Percentiles rank a stretch among this genome's conserved stretches.
phyloP scores from a whole-genome alignment of 2,329 filamentous ascomycete species.

The Fusarium albosuccineum region DNA sequence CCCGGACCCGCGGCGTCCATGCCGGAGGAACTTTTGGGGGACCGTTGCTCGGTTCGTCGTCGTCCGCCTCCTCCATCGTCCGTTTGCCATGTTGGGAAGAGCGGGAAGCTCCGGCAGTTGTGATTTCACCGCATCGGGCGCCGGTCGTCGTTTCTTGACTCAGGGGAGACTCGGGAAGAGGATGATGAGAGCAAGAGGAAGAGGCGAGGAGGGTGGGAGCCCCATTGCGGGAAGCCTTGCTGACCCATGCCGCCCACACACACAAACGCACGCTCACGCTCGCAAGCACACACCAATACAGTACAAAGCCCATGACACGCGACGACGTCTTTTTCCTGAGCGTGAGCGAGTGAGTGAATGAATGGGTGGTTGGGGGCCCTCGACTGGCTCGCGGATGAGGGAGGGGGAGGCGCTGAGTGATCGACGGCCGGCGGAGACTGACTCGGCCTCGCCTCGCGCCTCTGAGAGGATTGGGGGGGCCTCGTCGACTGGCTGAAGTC shows the following conservation, averaged over 20 bases:
- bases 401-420: conserved; percentile 30
- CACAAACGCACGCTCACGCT: background rate
- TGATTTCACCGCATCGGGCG: conserved; percentile 27
- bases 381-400: conserved; percentile 14
- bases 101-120: conserved; percentile 34
- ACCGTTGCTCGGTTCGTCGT: too few relatives aligned
- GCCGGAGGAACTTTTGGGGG: conserved; percentile 33
- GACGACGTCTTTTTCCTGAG: background rate
- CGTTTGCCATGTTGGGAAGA: background rate
- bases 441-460: conserved; percentile 32
- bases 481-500: conserved; percentile 7
- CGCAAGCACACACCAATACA: background rate
- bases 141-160: conserved; percentile 18
- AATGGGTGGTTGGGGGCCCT: conserved; percentile 15
- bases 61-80: background rate
- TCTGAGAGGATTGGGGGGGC: conserved; percentile 14
- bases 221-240: conserved; percentile 7
- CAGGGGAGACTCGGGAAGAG: conserved; percentile 17
- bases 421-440: conserved; percentile 27
- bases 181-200: too few relatives aligned
- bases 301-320: background rate
- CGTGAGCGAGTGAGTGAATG: background rate
- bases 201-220: background rate
- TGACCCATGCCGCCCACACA: conserved; percentile 20
- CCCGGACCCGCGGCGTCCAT: conserved; percentile 35